Conservation (phyloP, 164 flowering plant genomes). For the Santalum album region DNA sequence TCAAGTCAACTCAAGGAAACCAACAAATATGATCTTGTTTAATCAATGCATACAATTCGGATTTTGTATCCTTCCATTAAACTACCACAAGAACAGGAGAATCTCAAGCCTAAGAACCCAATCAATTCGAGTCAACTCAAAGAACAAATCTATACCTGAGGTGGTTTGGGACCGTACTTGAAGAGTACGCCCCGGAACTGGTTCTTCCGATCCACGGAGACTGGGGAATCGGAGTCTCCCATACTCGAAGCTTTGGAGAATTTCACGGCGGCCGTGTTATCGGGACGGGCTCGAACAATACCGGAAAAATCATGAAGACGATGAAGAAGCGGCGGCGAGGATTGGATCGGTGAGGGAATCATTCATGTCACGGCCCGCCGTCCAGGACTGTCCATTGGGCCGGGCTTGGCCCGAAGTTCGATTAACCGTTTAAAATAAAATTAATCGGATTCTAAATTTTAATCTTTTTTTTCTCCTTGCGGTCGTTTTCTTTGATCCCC, state of each 20-base stretch:
- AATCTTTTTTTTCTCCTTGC: no score
- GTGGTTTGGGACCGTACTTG: constrained; percentile 68
- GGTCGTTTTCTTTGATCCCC: no score
- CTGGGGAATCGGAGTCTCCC: constrained; percentile 27
- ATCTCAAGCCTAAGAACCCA: background rate
- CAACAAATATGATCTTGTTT: no score
- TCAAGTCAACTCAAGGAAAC: no score
- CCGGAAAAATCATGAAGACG: constrained; percentile 91
- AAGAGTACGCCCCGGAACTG: constrained; percentile 76
- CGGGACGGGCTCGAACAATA: constrained; percentile 58
- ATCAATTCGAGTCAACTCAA: background rate
- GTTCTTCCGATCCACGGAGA: constrained; percentile 43
- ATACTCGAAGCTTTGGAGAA: constrained; percentile 17
- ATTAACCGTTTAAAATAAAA: no score
- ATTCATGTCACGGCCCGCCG: background rate
- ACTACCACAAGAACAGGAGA: background rate
- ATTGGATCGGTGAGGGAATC: background rate
- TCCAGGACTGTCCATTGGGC: no score
- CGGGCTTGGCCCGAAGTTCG: no score
- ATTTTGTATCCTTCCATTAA: background rate
- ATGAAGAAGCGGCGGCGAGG: constrained; percentile 31
- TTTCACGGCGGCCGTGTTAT: constrained; percentile 21
- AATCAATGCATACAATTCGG: background rate
- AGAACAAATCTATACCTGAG: constrained; percentile 41
- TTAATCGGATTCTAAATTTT: no score